phyloP scores from a whole-genome alignment of 331 rosid species.

The Pyrus hybrid region DNA sequence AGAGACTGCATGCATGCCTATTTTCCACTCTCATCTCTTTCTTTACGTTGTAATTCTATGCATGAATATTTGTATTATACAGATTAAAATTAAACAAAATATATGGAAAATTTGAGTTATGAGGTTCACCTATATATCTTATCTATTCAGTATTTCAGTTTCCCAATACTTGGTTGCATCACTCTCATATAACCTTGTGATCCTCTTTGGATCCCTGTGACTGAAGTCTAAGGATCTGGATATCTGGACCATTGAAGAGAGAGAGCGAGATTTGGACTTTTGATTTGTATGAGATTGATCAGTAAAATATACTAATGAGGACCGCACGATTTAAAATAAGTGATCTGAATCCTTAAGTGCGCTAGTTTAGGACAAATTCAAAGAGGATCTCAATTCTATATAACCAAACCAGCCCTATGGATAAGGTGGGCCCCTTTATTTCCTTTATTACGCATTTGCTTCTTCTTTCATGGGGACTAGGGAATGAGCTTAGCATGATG shows the following conservation, averaged over 20 bases:
- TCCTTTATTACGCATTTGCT: not conserved
- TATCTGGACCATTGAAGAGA: too few species aligned
- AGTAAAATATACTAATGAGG: too few species aligned
- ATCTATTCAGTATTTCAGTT: not conserved
- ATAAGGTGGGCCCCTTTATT: not conserved
- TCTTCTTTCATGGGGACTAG: not conserved
- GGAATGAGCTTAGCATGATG: not conserved
- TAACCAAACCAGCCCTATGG: not conserved
- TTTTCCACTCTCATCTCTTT: conserved; percentile 10
- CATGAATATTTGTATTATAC: conserved; percentile 23
- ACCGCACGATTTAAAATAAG: too few species aligned
- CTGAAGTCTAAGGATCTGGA: too few species aligned
- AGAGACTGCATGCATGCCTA: not conserved
- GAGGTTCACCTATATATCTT: conserved; percentile 5
- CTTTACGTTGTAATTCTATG: conserved; percentile 22
- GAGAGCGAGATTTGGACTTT: too few species aligned
- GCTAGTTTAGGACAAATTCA: too few species aligned
- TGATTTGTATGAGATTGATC: fast-evolving
- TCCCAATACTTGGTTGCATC: not conserved
- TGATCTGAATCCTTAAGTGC: too few species aligned
- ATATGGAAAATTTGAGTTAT: conserved; percentile 23
- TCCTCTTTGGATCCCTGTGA: too few species aligned
- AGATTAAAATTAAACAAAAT: conserved; percentile 17
- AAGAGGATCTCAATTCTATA: too few species aligned
- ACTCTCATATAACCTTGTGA: not conserved